Base-by-base conservation (phyloP, 202 grass and related monocot genomes). In the Dendrocalamus latiflorus region DNA sequence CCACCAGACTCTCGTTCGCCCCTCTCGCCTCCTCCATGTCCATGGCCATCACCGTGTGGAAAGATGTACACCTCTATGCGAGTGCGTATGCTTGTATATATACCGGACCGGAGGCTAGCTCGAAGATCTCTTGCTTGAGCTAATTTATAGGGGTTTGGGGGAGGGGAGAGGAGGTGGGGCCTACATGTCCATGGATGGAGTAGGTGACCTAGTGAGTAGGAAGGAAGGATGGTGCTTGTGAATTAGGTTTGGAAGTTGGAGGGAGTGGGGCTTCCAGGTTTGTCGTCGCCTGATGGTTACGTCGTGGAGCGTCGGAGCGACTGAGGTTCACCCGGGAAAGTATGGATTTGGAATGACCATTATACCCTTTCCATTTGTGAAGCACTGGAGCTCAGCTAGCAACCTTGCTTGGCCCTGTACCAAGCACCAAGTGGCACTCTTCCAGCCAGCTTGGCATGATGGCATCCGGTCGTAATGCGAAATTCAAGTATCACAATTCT, bases 1-100 rank as follows among this genome's bases (percentile, higher is more conserved):
- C 72, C 72, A 91, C 89, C 67, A 88, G 3, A 77, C 15, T 48
- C 47, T 54, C 71, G 65, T 69, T 84, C 28, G 16, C 8, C 65
- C 22, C 38, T 3, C 5, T 17, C 3, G 2, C 20, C 2, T 9
- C 78, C 1, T n/a, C 36, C 16, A 30, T 26, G 25, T 28, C 37
- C 76, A 75, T 81, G 15, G 25, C 17, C 1, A 44, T 25, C 3
- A 15, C 9, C 55, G n/a, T 58, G 9, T 55, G 21, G 51, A 55
- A 55, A 9, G 20, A 55, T 10, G 20, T 21, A 9, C 21, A 25
- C 9, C 55, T 0, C 55, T 12, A 24, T 9, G 4, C 53, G 20
- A 55, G 53, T 4, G 20, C 1, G 53, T 55, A 55, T 55, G 53
- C 42, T 43, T 55, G 8, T 21, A 4, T 20, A 53, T n/a, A 5